These are phyloP conservation scores for Saccharata proteae DNA, from an alignment of 2,329 filamentous ascomycete species.

Conservation along the genomic window DNA sequence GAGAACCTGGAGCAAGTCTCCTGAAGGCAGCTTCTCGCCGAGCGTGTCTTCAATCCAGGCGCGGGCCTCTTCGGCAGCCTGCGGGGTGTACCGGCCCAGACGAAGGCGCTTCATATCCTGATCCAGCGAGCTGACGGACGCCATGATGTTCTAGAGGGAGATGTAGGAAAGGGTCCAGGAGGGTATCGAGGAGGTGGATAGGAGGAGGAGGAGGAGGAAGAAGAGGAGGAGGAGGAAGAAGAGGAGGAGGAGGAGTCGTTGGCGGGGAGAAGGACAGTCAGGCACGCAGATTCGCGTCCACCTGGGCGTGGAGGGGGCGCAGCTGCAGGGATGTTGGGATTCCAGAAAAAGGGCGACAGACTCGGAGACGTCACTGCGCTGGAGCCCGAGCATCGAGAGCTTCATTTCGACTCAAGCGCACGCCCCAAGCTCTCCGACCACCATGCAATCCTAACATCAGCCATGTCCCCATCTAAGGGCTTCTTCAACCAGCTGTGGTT, in stretches of 20 bases:
- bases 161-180: slow-evolving; percentile 4
- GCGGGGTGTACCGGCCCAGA: slow-evolving; percentile 83
- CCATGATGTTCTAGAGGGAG: slow-evolving; percentile 58
- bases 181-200: background rate
- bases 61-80: slow-evolving; percentile 73
- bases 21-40: slow-evolving; percentile 56
- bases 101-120: slow-evolving; percentile 91
- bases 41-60: slow-evolving; percentile 76
- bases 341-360: no score
- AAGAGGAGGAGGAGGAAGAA: background rate
- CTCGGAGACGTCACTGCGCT: no score
- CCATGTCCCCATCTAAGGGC: slow-evolving; percentile 26
- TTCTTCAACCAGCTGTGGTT: slow-evolving; percentile 39
- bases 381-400: no score
- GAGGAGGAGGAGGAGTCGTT: slow-evolving; percentile 7
- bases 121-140: slow-evolving; percentile 84
- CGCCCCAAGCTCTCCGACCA: no score
- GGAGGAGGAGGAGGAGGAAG: background rate
- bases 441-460: no score
- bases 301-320: background rate
- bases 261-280: slow-evolving; percentile 1
- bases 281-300: background rate
- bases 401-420: no score
- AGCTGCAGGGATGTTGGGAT: no score
- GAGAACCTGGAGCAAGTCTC: slow-evolving; percentile 71